Evolutionary conservation across 352 stramenopile genomes (phyloP).

Genomic region (Globisporangium barbulae): DNA sequence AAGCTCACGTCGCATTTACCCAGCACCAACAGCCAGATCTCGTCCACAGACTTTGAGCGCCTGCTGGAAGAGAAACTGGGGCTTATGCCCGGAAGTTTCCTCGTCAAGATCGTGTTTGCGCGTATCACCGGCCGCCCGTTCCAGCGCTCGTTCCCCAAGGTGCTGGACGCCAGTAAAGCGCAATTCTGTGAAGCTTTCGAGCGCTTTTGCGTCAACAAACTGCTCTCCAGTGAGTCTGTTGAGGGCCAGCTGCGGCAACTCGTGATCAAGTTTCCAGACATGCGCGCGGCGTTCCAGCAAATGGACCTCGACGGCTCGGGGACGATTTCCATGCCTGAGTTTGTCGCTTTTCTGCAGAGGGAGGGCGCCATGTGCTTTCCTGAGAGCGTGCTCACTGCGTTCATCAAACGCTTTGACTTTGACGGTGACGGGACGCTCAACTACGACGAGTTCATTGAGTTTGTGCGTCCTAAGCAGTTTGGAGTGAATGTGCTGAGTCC

Average conservation of each 20-base stretch:
- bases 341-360: slow-evolving; percentile 29
- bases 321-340: slow-evolving; percentile 26
- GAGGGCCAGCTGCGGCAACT: slow-evolving; percentile 41
- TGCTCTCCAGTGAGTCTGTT: slow-evolving; percentile 34
- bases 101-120: slow-evolving; percentile 31
- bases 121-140: slow-evolving; percentile 24
- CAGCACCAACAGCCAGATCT: slow-evolving; percentile 9
- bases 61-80: slow-evolving; percentile 38
- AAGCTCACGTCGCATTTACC: slow-evolving; percentile 21
- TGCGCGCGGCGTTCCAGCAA: slow-evolving; percentile 26
- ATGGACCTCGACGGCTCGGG: slow-evolving; percentile 37
- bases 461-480: slow-evolving; percentile 40
- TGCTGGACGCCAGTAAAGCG: not conserved
- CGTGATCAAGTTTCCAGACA: slow-evolving; percentile 21
- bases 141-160: slow-evolving; percentile 16
- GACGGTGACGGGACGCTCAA: slow-evolving; percentile 40
- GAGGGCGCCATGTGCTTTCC: slow-evolving; percentile 32
- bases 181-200: slow-evolving; percentile 29
- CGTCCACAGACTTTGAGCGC: slow-evolving; percentile 22
- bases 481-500: slow-evolving; percentile 40
- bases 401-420: slow-evolving; percentile 44
- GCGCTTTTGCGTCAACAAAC: slow-evolving; percentile 25
- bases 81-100: slow-evolving; percentile 19
- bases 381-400: slow-evolving; percentile 25
- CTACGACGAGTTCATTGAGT: slow-evolving; percentile 47